Conservation (phyloP, 2,329 filamentous ascomycete genomes). For the Aspergillus puulaauensis region DNA sequence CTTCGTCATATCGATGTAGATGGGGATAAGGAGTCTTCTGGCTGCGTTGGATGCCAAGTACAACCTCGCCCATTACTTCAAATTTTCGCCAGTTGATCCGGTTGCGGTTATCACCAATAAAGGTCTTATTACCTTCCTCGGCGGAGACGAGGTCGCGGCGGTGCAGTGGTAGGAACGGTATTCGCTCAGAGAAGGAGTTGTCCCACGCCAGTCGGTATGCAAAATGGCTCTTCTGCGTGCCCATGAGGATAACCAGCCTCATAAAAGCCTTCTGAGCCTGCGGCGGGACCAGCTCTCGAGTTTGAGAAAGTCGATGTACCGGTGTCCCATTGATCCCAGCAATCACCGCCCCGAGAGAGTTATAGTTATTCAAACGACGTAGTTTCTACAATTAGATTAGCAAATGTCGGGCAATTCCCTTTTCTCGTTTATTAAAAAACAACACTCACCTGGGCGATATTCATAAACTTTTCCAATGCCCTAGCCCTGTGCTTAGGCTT, state of each 20-base stretch:
- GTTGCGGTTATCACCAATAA: conserved; percentile 70
- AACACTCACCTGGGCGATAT: conserved; percentile 61
- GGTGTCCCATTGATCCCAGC: conserved; percentile 88
- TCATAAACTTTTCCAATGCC: conserved; percentile 95
- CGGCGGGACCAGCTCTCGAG: conserved; percentile 70
- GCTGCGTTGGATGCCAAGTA: conserved; percentile 87
- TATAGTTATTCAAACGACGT: conserved; percentile 94
- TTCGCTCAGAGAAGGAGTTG: conserved; percentile 84
- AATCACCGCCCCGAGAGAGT: conserved; percentile 88
- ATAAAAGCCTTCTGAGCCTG: conserved; percentile 81
- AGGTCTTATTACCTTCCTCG: conserved; percentile 88
- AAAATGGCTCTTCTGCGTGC: conserved; percentile 86
- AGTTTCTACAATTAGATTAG: conserved; percentile 58
- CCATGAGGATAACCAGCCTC: conserved; percentile 87
- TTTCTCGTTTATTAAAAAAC: neutral
- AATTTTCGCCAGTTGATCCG: conserved; percentile 98
- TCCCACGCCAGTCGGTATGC: conserved; percentile 98
- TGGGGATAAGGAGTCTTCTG: conserved; percentile 80
- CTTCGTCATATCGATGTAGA: conserved; percentile 66
- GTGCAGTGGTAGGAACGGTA: conserved; percentile 90
- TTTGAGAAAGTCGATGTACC: conserved; percentile 79
- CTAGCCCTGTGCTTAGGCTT: conserved; percentile 93
- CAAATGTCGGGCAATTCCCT: neutral
- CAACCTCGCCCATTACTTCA: conserved; percentile 88
- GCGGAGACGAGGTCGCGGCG: conserved; percentile 86